Base-by-base conservation (phyloP, 345 rosid genomes). In the Syzygium grande region DNA sequence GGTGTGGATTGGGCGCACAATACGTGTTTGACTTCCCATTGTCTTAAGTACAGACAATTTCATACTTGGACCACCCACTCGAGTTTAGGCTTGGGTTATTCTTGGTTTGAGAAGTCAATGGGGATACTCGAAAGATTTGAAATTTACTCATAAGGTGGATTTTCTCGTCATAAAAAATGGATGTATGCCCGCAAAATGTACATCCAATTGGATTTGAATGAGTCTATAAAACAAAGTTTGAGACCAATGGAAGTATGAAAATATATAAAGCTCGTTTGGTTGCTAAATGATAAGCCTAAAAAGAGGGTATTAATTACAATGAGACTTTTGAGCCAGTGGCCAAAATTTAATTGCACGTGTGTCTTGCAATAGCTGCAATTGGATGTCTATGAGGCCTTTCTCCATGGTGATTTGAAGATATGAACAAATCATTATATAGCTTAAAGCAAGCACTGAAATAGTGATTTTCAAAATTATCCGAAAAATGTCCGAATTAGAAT, bases 321-420 rank as follows among this genome's bases (percentile, higher is more conserved):
- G 9, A 56, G n/a, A 22, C 5, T 56, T 56, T 22, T 9, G 61
- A 0, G 23, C 2, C 0, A 0, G 5, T 55, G 61, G 23, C 5
- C 61, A 56, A 56, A 22, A 56, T 56, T 56, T 56, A 56, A 0
- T 22, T 56, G 12, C 23, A 56, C n/a, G 1, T 4, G 12, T 56
- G 59, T 56, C 1, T 56, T 56, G 12, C 2, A 2, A 56, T 22
- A 22, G n/a, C 10, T 56, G 23, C 11, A 2, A 34, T 3, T 34
- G 38, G 38, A 34, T 34, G 38, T 34, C 38, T 34, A 34, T 34
- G 38, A 34, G 2, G 11, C 61, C n/a, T 56, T 56, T 56, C 12
- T 56, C 61, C 61, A 56, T 2, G 61, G 23, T 22, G 61, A 56
- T 56, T 56, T 56, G 0, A 56, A 22, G n/a, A 56, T 21, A 56